phyloP scores from a whole-genome alignment of 805 yeast species.

The Sungouiella blattae region DNA sequence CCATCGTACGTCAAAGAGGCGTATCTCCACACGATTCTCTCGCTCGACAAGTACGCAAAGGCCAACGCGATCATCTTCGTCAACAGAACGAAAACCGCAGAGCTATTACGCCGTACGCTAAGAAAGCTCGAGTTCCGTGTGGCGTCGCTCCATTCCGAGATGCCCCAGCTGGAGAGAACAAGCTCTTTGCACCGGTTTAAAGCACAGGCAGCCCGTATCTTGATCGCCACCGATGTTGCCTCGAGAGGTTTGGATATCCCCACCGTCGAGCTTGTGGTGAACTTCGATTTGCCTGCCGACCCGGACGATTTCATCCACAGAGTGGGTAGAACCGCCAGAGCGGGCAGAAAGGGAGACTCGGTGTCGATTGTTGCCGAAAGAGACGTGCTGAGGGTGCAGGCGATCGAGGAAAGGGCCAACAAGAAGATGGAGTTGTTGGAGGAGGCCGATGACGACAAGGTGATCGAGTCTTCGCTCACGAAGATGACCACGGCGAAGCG shows the following conservation, averaged over 20 bases:
- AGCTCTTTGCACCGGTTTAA: slow-evolving; percentile 89
- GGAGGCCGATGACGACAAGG: slow-evolving; percentile 67
- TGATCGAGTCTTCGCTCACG: slow-evolving; percentile 69
- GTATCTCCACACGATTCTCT: slow-evolving; percentile 66
- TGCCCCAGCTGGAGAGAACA: slow-evolving; percentile 90
- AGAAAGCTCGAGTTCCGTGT: slow-evolving; percentile 72
- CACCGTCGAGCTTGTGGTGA: slow-evolving; percentile 81
- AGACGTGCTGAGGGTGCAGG: slow-evolving; percentile 75
- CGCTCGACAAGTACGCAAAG: slow-evolving; percentile 57
- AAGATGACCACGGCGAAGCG: slow-evolving; percentile 79
- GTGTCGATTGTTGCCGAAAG: slow-evolving; percentile 80
- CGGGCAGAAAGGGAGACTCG: slow-evolving; percentile 85
- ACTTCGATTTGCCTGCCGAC: slow-evolving; percentile 92
- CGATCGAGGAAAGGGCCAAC: slow-evolving; percentile 82
- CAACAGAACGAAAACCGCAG: slow-evolving; percentile 88
- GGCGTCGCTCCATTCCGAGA: slow-evolving; percentile 88
- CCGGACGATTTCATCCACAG: slow-evolving; percentile 96
- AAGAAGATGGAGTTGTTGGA: slow-evolving; percentile 76
- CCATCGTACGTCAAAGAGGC: slow-evolving; percentile 92
- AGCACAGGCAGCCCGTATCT: slow-evolving; percentile 89
- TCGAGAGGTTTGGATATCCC: slow-evolving; percentile 98
- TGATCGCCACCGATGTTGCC: slow-evolving; percentile 96
- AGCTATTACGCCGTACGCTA: slow-evolving; percentile 73
- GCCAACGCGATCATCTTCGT: slow-evolving; percentile 84
- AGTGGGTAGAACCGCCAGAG: slow-evolving; percentile 99